Evolutionary conservation across 2,329 filamentous ascomycete genomes (phyloP), one percentile per base, ranked within the genome.

Genomic region (Emmonsiellopsis sp.): DNA sequence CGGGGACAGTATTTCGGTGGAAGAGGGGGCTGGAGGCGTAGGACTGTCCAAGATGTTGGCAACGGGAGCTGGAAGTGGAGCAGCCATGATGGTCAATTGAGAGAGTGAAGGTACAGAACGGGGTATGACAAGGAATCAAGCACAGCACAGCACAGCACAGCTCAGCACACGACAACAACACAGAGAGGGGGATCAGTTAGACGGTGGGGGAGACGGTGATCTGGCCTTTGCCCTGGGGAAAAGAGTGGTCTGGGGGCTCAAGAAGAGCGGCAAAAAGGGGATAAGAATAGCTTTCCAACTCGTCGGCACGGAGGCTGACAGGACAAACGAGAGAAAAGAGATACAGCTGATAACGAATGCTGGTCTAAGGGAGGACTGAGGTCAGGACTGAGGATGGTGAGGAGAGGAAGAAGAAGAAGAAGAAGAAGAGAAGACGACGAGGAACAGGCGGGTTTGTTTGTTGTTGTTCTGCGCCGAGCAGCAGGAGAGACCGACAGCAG

Each of bases 1-100:
- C 10, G 75, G 65, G 2, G 74, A 77, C 58, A 83, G 73, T 48
- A 78, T 70, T 48, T 77, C 71, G 10, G 71, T 66, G 3, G 64
- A 57, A 13, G 77, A 71, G 1, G 67, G 62, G 2, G 73, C 66
- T 1, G 77, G 75, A 31, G 77, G 73, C 8, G 80, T 63, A 50
- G 77, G 73, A 40, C 67, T 65, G n/a, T 70, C 68, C 55, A 70
- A 54, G 9, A 73, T 69, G 17, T 60, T 59, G 55, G 46, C 42
- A n/a, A 44, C n/a, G 8, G 52, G 42, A 17, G 54, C 36, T 34
- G 42, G 36, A 42, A 51, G 47, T 21, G 47, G 8, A 37, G 39
- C 46, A 53, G 39, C n/a, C 46, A 48, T 48, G 17, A 31, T 21
- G 37, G 33, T 31, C n/a, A 14, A 36, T 43, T 33, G 42, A 9